phyloP scores from a whole-genome alignment of 2,329 filamentous ascomycete genomes.

The Apiospora rasikravindrae region DNA sequence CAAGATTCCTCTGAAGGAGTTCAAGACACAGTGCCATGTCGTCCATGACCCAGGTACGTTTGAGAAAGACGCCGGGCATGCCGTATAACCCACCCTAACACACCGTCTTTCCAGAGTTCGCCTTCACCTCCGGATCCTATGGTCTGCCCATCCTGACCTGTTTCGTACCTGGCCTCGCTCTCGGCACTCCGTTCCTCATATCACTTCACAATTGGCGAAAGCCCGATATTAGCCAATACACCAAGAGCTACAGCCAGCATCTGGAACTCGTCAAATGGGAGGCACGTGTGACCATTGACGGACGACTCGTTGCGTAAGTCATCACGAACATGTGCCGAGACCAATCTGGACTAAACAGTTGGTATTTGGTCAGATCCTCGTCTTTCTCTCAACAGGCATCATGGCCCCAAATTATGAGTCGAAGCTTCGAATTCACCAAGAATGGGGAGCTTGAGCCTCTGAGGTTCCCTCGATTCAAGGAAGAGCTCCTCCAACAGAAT shows the following conservation, averaged over 20 bases:
- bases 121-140: conserved; percentile 52
- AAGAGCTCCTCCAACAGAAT: conserved; percentile 69
- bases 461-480: conserved; percentile 74
- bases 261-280: conserved; percentile 66
- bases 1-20: conserved; percentile 78
- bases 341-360: neutral
- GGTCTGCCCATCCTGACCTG: conserved; percentile 71
- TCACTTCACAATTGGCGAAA: conserved; percentile 77
- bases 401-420: conserved; percentile 57
- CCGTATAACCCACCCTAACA: neutral
- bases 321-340: neutral
- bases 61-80: neutral
- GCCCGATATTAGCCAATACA: conserved; percentile 63
- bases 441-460: conserved; percentile 66
- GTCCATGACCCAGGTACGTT: conserved; percentile 55
- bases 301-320: conserved; percentile 64
- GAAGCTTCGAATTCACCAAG: conserved; percentile 55
- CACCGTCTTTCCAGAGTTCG: conserved; percentile 52
- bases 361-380: conserved; percentile 51
- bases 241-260: conserved; percentile 60
- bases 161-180: conserved; percentile 54
- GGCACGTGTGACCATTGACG: conserved; percentile 72
- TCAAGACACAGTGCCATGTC: conserved; percentile 78
- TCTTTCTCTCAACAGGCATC: conserved; percentile 55
- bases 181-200: conserved; percentile 66